Evolutionary conservation across 352 stramenopile genomes (phyloP).

Genomic region (Globisporangium spinosum): DNA sequence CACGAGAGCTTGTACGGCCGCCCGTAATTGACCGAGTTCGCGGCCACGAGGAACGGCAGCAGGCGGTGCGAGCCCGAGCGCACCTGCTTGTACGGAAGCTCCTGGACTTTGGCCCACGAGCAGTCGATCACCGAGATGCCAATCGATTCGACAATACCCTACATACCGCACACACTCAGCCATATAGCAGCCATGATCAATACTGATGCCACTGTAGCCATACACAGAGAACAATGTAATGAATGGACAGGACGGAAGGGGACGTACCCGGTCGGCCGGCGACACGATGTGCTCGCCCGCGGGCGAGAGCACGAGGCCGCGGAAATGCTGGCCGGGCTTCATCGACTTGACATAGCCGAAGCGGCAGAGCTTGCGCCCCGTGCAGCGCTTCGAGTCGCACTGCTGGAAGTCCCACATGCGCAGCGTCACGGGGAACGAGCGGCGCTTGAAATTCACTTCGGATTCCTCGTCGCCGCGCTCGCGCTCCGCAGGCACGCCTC

Average conservation of each 20-base stretch:
- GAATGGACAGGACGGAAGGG: not conserved
- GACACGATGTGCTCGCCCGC: slow-evolving; percentile 90
- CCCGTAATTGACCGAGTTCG: slow-evolving; percentile 99
- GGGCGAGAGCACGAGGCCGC: slow-evolving; percentile 93
- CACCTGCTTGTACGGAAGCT: slow-evolving; percentile 95
- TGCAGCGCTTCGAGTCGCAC: slow-evolving; percentile 94
- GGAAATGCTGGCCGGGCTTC: slow-evolving; percentile 90
- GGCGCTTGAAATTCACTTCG: slow-evolving; percentile 57
- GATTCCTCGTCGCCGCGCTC: slow-evolving; percentile 58
- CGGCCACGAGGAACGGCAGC: slow-evolving; percentile 96
- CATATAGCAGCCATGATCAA: not conserved
- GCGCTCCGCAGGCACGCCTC: slow-evolving; percentile 14
- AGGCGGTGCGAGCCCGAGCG: slow-evolving; percentile 92
- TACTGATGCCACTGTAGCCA: not conserved
- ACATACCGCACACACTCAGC: not conserved
- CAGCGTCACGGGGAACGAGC: slow-evolving; percentile 77
- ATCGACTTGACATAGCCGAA: slow-evolving; percentile 92
- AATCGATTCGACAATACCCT: slow-evolving; percentile 65
- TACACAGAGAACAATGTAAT: not conserved
- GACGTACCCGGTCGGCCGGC: slow-evolving; percentile 69
- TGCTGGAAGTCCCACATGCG: slow-evolving; percentile 96
- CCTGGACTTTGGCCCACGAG: slow-evolving; percentile 95
- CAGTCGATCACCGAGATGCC: slow-evolving; percentile 97
- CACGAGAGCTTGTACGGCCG: slow-evolving; percentile 94
- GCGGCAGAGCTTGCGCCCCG: slow-evolving; percentile 90